A percentile compares a stretch with the other conserved stretches of the same genome.
Evolutionary conservation across 352 stramenopile genomes (phyloP).

Genomic region (Phytophthora pistaciae): DNA sequence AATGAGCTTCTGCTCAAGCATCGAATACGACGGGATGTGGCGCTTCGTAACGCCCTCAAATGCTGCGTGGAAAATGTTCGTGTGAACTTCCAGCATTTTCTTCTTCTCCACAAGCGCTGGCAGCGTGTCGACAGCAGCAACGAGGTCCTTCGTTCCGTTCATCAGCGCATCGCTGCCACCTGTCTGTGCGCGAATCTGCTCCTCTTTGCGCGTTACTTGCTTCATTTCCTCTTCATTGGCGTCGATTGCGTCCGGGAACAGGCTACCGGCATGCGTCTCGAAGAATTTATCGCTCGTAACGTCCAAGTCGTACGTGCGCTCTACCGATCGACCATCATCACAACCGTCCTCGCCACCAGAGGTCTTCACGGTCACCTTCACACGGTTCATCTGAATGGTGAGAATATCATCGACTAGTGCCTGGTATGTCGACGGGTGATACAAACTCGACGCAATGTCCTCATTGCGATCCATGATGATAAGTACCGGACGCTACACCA

Average conservation of each 20-base stretch:
- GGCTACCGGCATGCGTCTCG: conserved; percentile 70
- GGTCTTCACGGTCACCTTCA: conserved; percentile 91
- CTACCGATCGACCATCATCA: conserved; percentile 41
- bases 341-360: conserved; percentile 48
- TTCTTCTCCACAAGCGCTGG: conserved; percentile 88
- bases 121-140: conserved; percentile 85
- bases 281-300: conserved; percentile 89
- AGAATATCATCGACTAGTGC: conserved; percentile 97
- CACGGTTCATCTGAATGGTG: conserved; percentile 95
- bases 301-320: conserved; percentile 86
- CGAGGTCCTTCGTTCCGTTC: conserved; percentile 86
- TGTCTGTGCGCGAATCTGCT: conserved; percentile 83
- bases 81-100: conserved; percentile 91
- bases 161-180: conserved; percentile 69
- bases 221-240: conserved; percentile 92
- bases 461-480: conserved; percentile 98
- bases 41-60: conserved; percentile 83
- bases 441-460: conserved; percentile 95
- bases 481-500: conserved; percentile 90
- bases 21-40: conserved; percentile 86
- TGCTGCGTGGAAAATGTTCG: conserved; percentile 89
- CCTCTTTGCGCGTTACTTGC: conserved; percentile 85
- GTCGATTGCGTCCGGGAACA: conserved; percentile 88
- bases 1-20: conserved; percentile 90
- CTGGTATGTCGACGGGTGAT: conserved; percentile 96